These are phyloP conservation scores for Crithidia fasciculata DNA, from an alignment of 208 protist species.

Conservation along the genomic window DNA sequence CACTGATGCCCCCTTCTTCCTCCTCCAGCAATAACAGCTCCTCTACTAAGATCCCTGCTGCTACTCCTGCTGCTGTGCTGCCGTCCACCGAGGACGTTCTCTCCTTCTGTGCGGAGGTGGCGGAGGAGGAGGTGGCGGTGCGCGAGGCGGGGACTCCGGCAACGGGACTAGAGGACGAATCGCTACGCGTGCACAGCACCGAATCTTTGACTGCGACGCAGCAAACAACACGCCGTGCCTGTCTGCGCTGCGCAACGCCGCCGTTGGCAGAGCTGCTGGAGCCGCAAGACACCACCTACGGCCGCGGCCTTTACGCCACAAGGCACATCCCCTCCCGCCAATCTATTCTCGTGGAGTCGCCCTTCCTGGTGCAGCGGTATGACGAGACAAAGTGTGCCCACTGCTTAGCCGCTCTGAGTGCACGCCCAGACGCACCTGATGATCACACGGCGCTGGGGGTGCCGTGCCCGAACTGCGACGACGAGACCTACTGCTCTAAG, in stretches of 20 bases:
- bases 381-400: constrained; percentile 67
- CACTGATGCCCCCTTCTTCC: background rate
- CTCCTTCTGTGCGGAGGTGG: constrained; percentile 14
- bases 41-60: background rate
- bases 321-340: constrained; percentile 45
- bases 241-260: constrained; percentile 27
- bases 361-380: constrained; percentile 65
- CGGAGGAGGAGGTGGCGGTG: background rate
- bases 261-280: constrained; percentile 63
- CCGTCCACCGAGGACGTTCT: constrained; percentile 25
- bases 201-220: constrained; percentile 10
- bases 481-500: constrained; percentile 76
- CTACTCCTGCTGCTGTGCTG: background rate
- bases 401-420: constrained; percentile 55
- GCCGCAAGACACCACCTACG: constrained; percentile 58
- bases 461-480: constrained; percentile 53
- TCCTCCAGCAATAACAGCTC: no score
- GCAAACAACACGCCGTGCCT: constrained; percentile 20
- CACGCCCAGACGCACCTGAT: background rate
- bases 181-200: constrained; percentile 19
- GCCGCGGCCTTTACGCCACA: constrained; percentile 76
- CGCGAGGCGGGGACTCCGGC: background rate
- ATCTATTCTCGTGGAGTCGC: constrained; percentile 61
- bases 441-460: constrained; percentile 26
- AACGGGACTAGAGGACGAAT: constrained; percentile 23